A percentile compares a stretch with the other conserved stretches of the same genome.
Conservation (phyloP, 1,284 basidiomycete species). For the Pseudozyma thailandica region DNA sequence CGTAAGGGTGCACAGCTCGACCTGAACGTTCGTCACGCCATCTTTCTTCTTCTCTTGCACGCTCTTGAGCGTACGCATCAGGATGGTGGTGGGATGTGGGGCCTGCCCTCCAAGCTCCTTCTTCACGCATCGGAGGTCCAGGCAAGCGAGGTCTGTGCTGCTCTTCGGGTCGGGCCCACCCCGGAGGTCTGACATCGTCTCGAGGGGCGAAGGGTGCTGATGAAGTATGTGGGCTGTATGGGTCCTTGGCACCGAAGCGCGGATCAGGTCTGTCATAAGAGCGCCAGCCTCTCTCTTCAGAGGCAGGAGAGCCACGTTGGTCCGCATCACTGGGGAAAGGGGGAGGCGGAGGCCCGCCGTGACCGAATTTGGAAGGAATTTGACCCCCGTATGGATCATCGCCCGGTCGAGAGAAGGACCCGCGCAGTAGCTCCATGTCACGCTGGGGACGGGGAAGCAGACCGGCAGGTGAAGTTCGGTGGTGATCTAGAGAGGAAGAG, state of each 20-base stretch:
- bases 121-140: slow-evolving; percentile 21
- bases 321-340: slow-evolving; percentile 16
- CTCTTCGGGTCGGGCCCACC: slow-evolving; percentile 27
- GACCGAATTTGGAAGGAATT: slow-evolving; percentile 3
- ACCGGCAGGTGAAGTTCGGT: slow-evolving; percentile 12
- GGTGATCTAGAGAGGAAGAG: slow-evolving; percentile 18
- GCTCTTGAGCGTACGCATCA: slow-evolving; percentile 20
- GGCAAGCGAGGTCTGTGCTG: slow-evolving; percentile 26
- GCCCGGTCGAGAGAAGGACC: slow-evolving; percentile 7
- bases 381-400: slow-evolving; percentile 15
- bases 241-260: slow-evolving; percentile 23
- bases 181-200: slow-evolving; percentile 16
- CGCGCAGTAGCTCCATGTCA: slow-evolving; percentile 14
- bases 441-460: slow-evolving; percentile 16
- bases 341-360: slow-evolving; percentile 18
- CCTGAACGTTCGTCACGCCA: slow-evolving; percentile 28
- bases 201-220: slow-evolving; percentile 9
- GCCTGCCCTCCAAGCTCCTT: slow-evolving; percentile 21
- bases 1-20: slow-evolving; percentile 18
- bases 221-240: slow-evolving; percentile 21
- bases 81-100: slow-evolving; percentile 13
- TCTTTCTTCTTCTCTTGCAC: slow-evolving; percentile 24
- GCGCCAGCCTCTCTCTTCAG: slow-evolving; percentile 28
- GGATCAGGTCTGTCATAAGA: slow-evolving; percentile 17
- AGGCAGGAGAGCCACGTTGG: slow-evolving; percentile 11